Percentiles rank a stretch among this genome's conserved stretches.
These are phyloP conservation scores for Tricholoma sp. DNA, from an alignment of 768 basidiomycete species.

Conservation along the genomic window DNA sequence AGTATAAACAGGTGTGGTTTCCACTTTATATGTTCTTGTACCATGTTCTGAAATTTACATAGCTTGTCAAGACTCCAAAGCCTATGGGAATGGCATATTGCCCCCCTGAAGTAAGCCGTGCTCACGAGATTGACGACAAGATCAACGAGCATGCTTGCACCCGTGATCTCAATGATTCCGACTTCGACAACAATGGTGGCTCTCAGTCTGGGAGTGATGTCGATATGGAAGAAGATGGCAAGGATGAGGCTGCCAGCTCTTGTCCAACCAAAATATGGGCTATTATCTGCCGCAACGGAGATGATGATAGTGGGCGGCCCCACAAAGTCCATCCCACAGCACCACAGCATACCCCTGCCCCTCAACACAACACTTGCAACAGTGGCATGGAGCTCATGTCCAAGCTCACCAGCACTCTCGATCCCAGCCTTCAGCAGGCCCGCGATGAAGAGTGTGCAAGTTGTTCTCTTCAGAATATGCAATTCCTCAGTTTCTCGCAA, in stretches of 20 bases:
- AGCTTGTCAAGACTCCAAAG: not conserved
- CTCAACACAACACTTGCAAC: slow-evolving; percentile 6
- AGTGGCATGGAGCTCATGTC: slow-evolving; percentile 16
- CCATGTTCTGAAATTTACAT: not conserved
- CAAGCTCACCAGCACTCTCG: slow-evolving; percentile 16
- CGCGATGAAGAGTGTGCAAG: slow-evolving; percentile 19
- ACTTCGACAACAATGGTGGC: slow-evolving; percentile 3
- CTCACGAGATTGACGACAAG: not conserved
- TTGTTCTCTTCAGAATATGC: slow-evolving; percentile 18
- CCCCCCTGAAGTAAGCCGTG: not conserved
- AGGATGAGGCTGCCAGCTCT: not conserved
- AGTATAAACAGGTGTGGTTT: not conserved
- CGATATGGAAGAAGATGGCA: slow-evolving; percentile 2
- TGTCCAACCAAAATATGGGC: not conserved
- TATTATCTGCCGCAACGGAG: not conserved
- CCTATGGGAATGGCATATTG: not conserved
- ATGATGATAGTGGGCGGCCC: not conserved
- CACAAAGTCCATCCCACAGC: slow-evolving; percentile 6
- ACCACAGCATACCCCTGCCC: not conserved
- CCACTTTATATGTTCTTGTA: not conserved
- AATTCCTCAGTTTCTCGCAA: slow-evolving; percentile 17
- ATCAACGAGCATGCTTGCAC: not conserved
- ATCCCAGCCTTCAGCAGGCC: slow-evolving; percentile 18
- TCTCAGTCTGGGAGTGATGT: not conserved
- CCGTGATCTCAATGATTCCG: slow-evolving; percentile 2